Conservation (phyloP, 1,139 yeast species). For the Hansenula anomala region DNA sequence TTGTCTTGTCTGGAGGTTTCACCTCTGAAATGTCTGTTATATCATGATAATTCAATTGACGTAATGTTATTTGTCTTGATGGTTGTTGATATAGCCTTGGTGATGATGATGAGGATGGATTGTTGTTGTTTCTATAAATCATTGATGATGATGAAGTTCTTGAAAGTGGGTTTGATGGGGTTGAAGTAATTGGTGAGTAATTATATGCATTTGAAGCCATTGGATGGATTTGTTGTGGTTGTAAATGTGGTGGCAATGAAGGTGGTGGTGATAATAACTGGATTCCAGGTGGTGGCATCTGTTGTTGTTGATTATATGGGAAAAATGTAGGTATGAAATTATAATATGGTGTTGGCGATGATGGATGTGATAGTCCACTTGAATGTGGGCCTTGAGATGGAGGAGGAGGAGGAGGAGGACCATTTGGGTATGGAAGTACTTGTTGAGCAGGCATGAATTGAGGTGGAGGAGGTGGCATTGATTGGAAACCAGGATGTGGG, state of each 20-base stretch:
- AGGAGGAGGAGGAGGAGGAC: not conserved
- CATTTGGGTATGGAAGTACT: not conserved
- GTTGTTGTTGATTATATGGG: not conserved
- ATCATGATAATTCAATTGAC: constrained; percentile 1
- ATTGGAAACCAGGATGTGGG: not conserved
- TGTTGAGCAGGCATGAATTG: too few relatives aligned
- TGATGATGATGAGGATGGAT: too few relatives aligned
- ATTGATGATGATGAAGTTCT: too few relatives aligned
- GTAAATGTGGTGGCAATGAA: not conserved
- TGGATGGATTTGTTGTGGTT: not conserved
- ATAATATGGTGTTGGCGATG: not conserved
- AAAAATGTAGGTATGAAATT: not conserved
- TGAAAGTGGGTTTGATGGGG: too few relatives aligned
- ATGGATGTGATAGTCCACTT: too few relatives aligned
- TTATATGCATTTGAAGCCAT: not conserved
- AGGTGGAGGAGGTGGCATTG: too few relatives aligned
- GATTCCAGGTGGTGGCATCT: not conserved
- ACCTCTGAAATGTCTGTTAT: not conserved
- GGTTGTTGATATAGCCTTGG: constrained; percentile 1
- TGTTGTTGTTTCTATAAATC: too few relatives aligned
- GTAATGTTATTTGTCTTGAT: constrained; percentile 1
- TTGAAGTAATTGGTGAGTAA: too few relatives aligned
- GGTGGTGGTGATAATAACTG: not conserved
- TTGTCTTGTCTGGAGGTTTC: constrained; percentile 29
- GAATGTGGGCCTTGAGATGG: too few relatives aligned